Base-by-base conservation (phyloP, 2,329 filamentous ascomycete genomes). In the Davidsoniella australis region DNA sequence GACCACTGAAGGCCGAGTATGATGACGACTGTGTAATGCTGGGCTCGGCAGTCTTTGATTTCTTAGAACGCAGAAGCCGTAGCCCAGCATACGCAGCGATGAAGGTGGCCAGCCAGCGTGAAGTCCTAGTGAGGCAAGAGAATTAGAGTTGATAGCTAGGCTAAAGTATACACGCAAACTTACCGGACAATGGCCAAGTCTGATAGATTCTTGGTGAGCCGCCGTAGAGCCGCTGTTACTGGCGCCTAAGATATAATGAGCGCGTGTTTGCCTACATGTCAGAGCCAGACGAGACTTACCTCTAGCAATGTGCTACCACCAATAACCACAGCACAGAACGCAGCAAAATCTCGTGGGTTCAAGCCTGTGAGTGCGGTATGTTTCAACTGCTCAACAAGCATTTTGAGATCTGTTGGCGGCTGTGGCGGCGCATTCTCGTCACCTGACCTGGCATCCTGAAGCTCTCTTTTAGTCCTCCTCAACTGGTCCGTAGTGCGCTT, bases 231-330 rank as follows among this genome's bases (percentile, higher is more conserved):
- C 17, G 48, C 17, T 37, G 18, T 47, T 4, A 53, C 37, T 8
- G 53, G 50, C 16, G 45, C 38, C 47, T 53, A 42, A 16, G 29
- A 12, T 10, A 20, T 20, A 23, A 10, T 44, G 18, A 17, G 43
- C 49, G n/a, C 47, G 49, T 26, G 26, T 36, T 20, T 14, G 16
- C 6, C 23, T 26, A 37, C 23, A 20, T 50, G 41, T 5, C 4
- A 41, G 38, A 38, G 39, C 33, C 18, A 38, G 23, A 51, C 12
- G 24, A 40, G 17, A 54, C 46, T 7, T 38, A 73, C 75, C 66
- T 78, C 69, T n/a, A 80, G 58, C n/a, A 80, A 59, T 20, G 75
- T 76, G 54, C 70, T 72, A 38, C 76, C 75, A 33, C 76, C 77
- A 38, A 75, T 70, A 8, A 80, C 62, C 5, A 68, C 65, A 6